A percentile compares a stretch with the other conserved stretches of the same genome.
Conservation (phyloP, 169 alveolate genomes). For the Cryptosporidium tyzzeri region DNA sequence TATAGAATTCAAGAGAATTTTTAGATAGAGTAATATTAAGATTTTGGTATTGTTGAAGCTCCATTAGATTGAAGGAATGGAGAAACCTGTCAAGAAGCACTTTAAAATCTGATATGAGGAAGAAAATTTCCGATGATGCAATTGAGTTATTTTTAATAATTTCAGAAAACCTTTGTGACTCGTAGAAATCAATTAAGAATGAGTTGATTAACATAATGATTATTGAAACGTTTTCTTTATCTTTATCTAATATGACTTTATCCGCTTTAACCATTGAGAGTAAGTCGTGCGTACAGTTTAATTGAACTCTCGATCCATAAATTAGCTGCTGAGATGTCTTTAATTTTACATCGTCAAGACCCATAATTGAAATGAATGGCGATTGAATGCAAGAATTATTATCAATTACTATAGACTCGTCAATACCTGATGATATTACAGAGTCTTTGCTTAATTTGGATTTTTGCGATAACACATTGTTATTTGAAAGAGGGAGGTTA, state of each 20-base stretch:
- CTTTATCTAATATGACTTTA: neutral
- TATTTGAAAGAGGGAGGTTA: conserved; percentile 49
- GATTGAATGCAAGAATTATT: conserved; percentile 55
- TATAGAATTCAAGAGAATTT: conserved; percentile 31
- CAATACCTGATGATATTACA: neutral
- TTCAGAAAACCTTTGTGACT: conserved; percentile 67
- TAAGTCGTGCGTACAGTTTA: conserved; percentile 55
- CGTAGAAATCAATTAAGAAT: conserved; percentile 68
- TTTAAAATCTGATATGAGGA: conserved; percentile 60
- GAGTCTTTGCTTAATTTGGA: neutral
- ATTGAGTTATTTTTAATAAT: conserved; percentile 47
- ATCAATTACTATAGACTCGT: neutral
- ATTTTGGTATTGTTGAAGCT: conserved; percentile 38
- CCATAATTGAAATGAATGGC: conserved; percentile 56
- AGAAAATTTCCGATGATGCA: conserved; percentile 60
- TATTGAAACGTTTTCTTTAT: conserved; percentile 23
- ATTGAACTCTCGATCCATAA: conserved; percentile 42
- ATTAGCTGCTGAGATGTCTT: conserved; percentile 46
- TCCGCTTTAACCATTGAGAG: conserved; percentile 43
- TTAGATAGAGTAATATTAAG: conserved; percentile 22
- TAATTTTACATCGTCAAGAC: conserved; percentile 10
- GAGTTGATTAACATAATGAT: conserved; percentile 38
- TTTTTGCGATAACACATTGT: neutral
- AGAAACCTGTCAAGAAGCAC: conserved; percentile 66
- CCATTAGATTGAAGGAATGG: conserved; percentile 33